Conservation (phyloP, 2,329 filamentous ascomycete species). For the Colletotrichum navitas region DNA sequence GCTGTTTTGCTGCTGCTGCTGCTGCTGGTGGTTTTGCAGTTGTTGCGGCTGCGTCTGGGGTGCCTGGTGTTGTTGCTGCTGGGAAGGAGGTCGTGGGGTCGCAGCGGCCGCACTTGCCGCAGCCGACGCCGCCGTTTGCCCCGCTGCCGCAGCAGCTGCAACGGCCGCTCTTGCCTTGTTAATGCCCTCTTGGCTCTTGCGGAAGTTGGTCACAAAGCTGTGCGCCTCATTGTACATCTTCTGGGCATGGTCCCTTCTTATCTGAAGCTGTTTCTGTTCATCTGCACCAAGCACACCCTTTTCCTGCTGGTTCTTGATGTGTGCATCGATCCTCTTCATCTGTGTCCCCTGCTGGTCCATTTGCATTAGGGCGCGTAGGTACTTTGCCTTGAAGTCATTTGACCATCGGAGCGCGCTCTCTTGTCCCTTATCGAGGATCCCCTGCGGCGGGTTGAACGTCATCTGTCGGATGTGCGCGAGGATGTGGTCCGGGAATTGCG, state of each 20-base stretch:
- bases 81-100: background rate
- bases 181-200: constrained; percentile 58
- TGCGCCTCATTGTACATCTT: constrained; percentile 62
- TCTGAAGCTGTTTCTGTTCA: constrained; percentile 59
- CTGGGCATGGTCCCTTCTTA: constrained; percentile 58
- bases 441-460: constrained; percentile 59
- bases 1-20: constrained; percentile 39
- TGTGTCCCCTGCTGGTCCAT: constrained; percentile 62
- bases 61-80: constrained; percentile 23
- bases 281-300: constrained; percentile 60
- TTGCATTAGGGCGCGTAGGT: constrained; percentile 61
- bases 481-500: constrained; percentile 58
- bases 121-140: constrained; percentile 9
- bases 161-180: constrained; percentile 45
- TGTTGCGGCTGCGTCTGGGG: constrained; percentile 25
- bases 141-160: constrained; percentile 42
- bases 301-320: constrained; percentile 57
- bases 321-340: constrained; percentile 57
- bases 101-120: background rate
- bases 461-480: constrained; percentile 62
- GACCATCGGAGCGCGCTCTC: constrained; percentile 62
- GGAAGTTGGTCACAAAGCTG: constrained; percentile 61
- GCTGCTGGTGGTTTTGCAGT: constrained; percentile 41
- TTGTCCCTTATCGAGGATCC: constrained; percentile 56
- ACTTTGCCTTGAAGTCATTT: constrained; percentile 60